Evolutionary conservation across 768 basidiomycete genomes (phyloP), one percentile per base, ranked within the genome.

Genomic region (Suillus discolor): DNA sequence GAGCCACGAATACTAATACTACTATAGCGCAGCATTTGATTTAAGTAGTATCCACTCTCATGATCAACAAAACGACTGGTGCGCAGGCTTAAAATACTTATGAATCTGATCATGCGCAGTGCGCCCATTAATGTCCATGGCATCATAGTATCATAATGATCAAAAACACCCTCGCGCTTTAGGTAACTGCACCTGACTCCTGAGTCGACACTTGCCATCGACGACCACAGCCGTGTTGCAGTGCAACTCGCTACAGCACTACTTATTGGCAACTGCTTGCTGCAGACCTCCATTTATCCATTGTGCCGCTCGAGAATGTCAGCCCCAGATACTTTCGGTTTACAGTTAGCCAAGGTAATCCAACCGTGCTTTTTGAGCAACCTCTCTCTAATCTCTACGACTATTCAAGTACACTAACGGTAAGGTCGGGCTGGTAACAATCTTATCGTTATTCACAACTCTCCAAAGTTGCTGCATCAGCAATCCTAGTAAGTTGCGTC

Each of bases 301-400:
- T 2, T 54, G 53, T 11, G 18, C 31, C 6, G 34, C 54, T 34
- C 20, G 20, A 55, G 28, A 34, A 55, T 55, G 54, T n/a, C 54
- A 13, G 31, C 20, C 11, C 18, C 11, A 6, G 54, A 34, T 11
- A n/a, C 18, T 31, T 34, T 55, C 3, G 54, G 54, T 34, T 55
- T 55, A 6, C 54, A 55, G 54, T 34, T 55, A 34, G 54, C 31
- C 54, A 55, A 55, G 54, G 54, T 55, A 55, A 55, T 20, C 6
- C 11, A 13, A 12, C 13, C 9, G 31, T 20, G 2, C 11, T 13
- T 20, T 20, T 34, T 34, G 11, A 18, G 8, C 54, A 34, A 6
- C 20, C 18, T 6, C 34, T 34, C 20, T 55, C 54, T 55, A 13
- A 55, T n/a, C 3, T 34, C 20, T 55, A 6, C 20, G 1, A 12